These are phyloP conservation scores for Fagus sylvatica DNA, from an alignment of 306 rosid genomes.

Conservation along the genomic window DNA sequence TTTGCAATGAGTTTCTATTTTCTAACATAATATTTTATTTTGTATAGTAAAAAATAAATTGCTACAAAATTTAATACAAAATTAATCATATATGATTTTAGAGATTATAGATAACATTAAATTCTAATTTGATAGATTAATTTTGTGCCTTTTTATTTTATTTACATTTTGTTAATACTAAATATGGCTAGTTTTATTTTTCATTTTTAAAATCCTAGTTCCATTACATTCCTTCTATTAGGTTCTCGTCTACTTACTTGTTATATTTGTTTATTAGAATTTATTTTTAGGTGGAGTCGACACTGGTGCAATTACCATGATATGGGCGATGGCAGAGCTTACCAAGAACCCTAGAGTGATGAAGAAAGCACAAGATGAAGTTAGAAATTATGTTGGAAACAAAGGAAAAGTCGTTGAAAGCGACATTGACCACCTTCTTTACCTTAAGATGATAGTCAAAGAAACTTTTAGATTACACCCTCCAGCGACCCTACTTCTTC, in stretches of 20 bases:
- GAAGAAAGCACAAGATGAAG: constrained; percentile 41
- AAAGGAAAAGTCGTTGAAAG: constrained; percentile 26
- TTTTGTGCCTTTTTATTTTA: no score
- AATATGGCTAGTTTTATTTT: no score
- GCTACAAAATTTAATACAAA: no score
- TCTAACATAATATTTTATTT: no score
- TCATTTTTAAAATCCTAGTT: no score
- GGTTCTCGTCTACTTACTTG: background rate
- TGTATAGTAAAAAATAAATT: no score
- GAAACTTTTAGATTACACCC: constrained; percentile 54
- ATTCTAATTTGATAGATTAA: no score
- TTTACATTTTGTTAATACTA: no score
- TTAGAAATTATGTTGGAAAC: constrained; percentile 5
- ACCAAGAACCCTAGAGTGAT: constrained; percentile 32
- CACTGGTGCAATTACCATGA: constrained; percentile 26
- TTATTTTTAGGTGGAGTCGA: constrained; percentile 44
- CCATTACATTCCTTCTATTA: no score
- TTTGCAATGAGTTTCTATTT: no score
- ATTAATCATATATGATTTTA: no score
- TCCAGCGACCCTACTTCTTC: constrained; percentile 36
- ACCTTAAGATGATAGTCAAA: constrained; percentile 42
- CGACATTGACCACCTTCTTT: constrained; percentile 27
- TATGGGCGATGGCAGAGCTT: constrained; percentile 52
- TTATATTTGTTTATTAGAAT: constrained; percentile 19
- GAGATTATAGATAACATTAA: no score